These are phyloP conservation scores for Sutorius eximius DNA, from an alignment of 1,284 basidiomycete genomes.

Conservation along the genomic window DNA sequence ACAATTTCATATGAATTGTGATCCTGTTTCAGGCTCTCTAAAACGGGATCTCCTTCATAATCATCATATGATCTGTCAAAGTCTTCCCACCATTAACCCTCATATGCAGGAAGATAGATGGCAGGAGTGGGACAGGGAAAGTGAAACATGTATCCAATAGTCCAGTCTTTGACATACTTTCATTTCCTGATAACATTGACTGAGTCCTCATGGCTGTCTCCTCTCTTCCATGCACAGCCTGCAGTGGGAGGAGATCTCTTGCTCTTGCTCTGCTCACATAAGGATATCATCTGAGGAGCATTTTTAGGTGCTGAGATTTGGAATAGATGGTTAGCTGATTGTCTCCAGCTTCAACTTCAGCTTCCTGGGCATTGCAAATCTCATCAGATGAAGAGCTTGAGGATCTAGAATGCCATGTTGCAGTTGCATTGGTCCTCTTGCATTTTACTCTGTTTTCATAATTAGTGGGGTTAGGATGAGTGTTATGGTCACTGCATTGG, in stretches of 20 bases:
- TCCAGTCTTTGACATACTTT: not conserved
- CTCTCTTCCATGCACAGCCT: not conserved
- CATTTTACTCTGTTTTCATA: no score
- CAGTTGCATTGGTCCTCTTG: no score
- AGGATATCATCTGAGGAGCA: not conserved
- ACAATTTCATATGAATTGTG: not conserved
- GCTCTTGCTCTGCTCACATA: not conserved
- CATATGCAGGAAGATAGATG: not conserved
- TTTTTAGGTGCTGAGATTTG: not conserved
- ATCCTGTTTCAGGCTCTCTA: not conserved
- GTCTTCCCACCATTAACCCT: not conserved
- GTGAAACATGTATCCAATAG: not conserved
- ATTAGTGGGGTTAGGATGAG: no score
- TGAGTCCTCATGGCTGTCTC: not conserved
- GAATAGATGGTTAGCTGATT: not conserved
- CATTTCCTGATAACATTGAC: not conserved
- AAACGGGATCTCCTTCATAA: not conserved
- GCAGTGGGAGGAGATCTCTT: not conserved
- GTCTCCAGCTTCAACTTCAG: not conserved
- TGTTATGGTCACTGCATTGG: no score
- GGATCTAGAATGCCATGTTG: not conserved
- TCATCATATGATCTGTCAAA: not conserved
- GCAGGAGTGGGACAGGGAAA: not conserved
- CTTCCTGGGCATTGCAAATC: no score
- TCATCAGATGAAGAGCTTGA: not conserved